Percentiles rank a stretch among this genome's conserved stretches.
These are phyloP conservation scores for Erythrobasidium hasegawianum DNA, from an alignment of 1,284 basidiomycete species.

Conservation along the genomic window DNA sequence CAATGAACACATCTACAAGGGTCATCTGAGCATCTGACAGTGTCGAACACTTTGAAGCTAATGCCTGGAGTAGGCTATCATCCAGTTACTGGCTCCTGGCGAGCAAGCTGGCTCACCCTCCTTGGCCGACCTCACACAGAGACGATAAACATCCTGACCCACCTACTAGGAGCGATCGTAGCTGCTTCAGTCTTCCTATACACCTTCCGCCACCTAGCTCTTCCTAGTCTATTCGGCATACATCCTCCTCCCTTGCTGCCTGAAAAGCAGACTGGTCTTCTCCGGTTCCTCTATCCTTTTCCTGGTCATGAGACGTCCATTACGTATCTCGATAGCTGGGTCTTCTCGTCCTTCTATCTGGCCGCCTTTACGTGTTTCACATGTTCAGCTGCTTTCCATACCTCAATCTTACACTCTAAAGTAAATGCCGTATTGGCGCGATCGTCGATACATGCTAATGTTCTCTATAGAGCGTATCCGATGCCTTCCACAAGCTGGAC, in stretches of 20 bases:
- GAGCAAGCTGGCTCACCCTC: constrained; percentile 7
- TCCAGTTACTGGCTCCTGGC: constrained; percentile 14
- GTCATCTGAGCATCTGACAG: no score
- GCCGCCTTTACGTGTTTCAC: constrained; percentile 40
- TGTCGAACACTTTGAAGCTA: not conserved
- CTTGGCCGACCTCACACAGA: constrained; percentile 38
- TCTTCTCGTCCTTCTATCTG: constrained; percentile 40
- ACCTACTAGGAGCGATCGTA: constrained; percentile 29
- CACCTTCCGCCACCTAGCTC: constrained; percentile 20
- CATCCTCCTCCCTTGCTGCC: constrained; percentile 1
- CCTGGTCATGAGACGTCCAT: constrained; percentile 6
- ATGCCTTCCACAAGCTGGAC: constrained; percentile 42
- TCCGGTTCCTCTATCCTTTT: constrained; percentile 22
- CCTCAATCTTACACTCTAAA: constrained; percentile 39
- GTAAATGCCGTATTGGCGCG: no score
- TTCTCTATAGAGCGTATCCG: constrained; percentile 35
- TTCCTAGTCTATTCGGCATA: constrained; percentile 10
- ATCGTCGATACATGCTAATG: no score
- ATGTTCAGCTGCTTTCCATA: constrained; percentile 41
- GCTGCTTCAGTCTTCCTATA: constrained; percentile 15
- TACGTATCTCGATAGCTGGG: constrained; percentile 22
- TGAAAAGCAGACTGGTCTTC: not conserved
- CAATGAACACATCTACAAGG: constrained; percentile 39
- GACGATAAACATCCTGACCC: constrained; percentile 42
- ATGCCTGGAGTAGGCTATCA: constrained; percentile 16